Evolutionary conservation across 768 basidiomycete species (phyloP).

Genomic region (Rhodotorula toruloides): DNA sequence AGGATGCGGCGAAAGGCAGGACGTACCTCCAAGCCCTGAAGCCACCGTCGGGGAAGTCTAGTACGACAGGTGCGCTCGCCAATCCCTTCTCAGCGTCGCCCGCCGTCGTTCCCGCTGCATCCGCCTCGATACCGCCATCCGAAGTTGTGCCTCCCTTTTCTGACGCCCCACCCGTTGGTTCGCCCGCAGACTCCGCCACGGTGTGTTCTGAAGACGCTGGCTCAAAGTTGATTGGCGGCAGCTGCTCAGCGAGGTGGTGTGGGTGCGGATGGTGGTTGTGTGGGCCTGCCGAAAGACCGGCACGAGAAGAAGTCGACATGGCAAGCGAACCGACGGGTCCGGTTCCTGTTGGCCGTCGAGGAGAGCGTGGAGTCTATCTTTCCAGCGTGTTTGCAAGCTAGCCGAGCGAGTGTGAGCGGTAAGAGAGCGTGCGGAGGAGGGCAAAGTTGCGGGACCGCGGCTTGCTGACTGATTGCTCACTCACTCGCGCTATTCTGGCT

Average conservation of each 20-base stretch:
- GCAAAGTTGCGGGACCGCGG: too few relatives aligned
- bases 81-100: background rate
- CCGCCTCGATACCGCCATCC: too few relatives aligned
- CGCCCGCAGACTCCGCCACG: background rate
- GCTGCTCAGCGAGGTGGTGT: constrained; percentile 10
- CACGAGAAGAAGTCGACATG: background rate
- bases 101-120: background rate
- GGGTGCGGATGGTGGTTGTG: background rate
- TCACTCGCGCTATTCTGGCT: too few relatives aligned
- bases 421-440: too few relatives aligned
- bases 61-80: background rate
- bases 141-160: background rate
- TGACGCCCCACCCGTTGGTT: background rate
- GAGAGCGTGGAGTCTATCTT: background rate
- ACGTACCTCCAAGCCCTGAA: constrained; percentile 29
- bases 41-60: constrained; percentile 20
- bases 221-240: background rate
- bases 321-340: background rate
- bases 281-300: background rate
- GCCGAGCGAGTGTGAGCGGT: too few relatives aligned
- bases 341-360: background rate
- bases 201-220: background rate
- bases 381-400: background rate
- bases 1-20: background rate
- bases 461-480: too few relatives aligned